Base-by-base conservation (phyloP, 306 rosid species). In the Boehmeria nivea region DNA sequence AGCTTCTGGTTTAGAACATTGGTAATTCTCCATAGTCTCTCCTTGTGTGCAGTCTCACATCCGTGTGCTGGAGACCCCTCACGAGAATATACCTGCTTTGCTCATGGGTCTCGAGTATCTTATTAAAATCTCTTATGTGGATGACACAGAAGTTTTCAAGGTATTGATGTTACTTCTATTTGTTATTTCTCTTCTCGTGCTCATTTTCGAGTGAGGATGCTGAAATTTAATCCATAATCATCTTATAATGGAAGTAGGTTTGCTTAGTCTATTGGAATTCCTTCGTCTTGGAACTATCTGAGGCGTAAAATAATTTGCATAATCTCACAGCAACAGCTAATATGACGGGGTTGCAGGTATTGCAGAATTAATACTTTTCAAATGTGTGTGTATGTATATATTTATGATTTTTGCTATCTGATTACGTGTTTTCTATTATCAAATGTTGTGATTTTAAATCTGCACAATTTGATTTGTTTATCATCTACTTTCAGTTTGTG, bases 181-280 rank as follows among this genome's bases (percentile, higher is more conserved):
- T 45, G 17, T 14, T 13, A 2, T 3, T 1, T n/a, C 19, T 16
- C 3, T 19, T 14, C 20, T n/a, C n/a, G n/a, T n/a, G n/a, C n/a
- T 0, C 15, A 4, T 17, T 2, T 21, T 3, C 25, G 18, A 5
- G 43, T 13, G 42, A 18, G 10, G 27, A 45, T 38, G 21, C 8
- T 50, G 42, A 60, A 40, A 24, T 54, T 52, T 48, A 12, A 46
- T 20, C 12, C 66, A 15, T 51, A 50, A 42, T 28, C 53, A 42
- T 26, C 25, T 57, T 43, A 57, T 64, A 14, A 56, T 59, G 46
- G 64, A 60, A n/a, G 70, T 64, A 91, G 99, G 99, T 91, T 13
- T 91, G 99, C 77, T 75, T 91, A 67, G 99, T 87, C 72, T 91
- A 87, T 59, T 91, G 99, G 99, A 91, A 91, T 76, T 66, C 86